Base-by-base conservation (phyloP, 768 basidiomycete genomes). In the Pisolithus sp. region DNA sequence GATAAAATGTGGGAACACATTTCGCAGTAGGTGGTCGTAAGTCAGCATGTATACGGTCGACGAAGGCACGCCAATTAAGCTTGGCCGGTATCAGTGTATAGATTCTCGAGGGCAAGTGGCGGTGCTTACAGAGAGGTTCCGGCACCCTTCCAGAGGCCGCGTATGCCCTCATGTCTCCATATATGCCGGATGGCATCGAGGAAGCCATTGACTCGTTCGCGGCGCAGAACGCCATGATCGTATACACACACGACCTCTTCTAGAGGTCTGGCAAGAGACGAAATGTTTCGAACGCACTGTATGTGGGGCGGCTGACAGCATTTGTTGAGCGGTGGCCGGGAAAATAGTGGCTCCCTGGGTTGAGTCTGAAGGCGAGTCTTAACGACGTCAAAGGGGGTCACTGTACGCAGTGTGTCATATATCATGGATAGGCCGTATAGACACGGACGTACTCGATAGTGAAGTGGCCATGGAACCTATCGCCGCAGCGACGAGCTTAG, bases 371-470 rank as follows among this genome's bases (percentile, higher is more conserved):
- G 73, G 26, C 96, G 83, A 12, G 95, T 98, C 69, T 98, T 98
- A 59, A 98, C 79, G 50, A 99, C 93, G 70, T 99, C 96, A 67
- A 99, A 99, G 3, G 96, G 96, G 3, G 95, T 98, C 96, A 99
- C 95, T 98, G 65, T 9, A 52, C 52, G n/a, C 50, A 62, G 53
- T 52, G 58, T 5, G 53, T 26, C 6, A 47, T 15, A 38, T 21
- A 3, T 23, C 58, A 53, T 31, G 23, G 41, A 10, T 9, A 13
- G 9, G 34, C 8, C n/a, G 47, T 17, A 24, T 18, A 48, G 24
- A 43, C 20, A 30, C 34, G 9, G 5, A 71, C 82, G 37, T 63
- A 89, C 90, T 93, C 7, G 90, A 90, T 36, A 93, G 69, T 4
- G 88, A 87, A 12, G 90, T 93, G 70, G 92, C 62, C 28, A 84